These are phyloP conservation scores for Strobilomyces confusus DNA, from an alignment of 768 basidiomycete species.

Conservation along the genomic window DNA sequence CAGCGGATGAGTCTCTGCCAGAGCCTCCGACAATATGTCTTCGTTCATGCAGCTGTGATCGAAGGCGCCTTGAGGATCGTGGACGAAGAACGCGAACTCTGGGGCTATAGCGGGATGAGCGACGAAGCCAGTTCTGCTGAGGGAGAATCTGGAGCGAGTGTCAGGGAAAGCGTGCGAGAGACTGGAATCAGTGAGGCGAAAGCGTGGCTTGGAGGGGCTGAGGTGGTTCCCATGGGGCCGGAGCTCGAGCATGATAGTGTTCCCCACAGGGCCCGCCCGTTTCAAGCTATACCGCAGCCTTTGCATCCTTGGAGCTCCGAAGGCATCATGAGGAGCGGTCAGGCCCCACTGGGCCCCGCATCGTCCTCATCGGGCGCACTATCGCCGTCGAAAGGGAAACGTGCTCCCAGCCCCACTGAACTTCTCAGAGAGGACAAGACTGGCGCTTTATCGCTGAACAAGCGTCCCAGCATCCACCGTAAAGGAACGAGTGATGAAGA, in stretches of 20 bases:
- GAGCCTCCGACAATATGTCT: constrained; percentile 91
- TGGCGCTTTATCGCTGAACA: constrained; percentile 53
- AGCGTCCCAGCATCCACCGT: constrained; percentile 65
- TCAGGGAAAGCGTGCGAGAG: constrained; percentile 16
- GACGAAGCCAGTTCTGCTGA: constrained; percentile 21
- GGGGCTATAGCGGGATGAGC: constrained; percentile 22
- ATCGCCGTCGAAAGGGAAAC: constrained; percentile 50
- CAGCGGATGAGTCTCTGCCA: constrained; percentile 97
- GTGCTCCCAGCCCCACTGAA: constrained; percentile 70
- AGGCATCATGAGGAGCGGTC: constrained; percentile 1
- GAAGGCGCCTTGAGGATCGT: constrained; percentile 75
- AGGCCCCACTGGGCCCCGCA: constrained; percentile 1
- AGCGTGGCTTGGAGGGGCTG: constrained; percentile 1
- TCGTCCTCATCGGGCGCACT: constrained; percentile 18
- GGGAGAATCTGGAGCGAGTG: constrained; percentile 1
- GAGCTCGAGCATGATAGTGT: background rate
- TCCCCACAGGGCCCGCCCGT: constrained; percentile 6
- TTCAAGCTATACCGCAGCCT: constrained; percentile 4
- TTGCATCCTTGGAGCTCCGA: constrained; percentile 4
- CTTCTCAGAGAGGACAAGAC: constrained; percentile 55
- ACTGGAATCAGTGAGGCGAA: constrained; percentile 15
- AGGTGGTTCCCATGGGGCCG: background rate
- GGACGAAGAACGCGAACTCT: constrained; percentile 59
- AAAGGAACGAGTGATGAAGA: constrained; percentile 23
- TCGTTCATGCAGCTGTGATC: constrained; percentile 82